Evolutionary conservation across 2,329 filamentous ascomycete species (phyloP).

Genomic region (Bipolaris oryzae): DNA sequence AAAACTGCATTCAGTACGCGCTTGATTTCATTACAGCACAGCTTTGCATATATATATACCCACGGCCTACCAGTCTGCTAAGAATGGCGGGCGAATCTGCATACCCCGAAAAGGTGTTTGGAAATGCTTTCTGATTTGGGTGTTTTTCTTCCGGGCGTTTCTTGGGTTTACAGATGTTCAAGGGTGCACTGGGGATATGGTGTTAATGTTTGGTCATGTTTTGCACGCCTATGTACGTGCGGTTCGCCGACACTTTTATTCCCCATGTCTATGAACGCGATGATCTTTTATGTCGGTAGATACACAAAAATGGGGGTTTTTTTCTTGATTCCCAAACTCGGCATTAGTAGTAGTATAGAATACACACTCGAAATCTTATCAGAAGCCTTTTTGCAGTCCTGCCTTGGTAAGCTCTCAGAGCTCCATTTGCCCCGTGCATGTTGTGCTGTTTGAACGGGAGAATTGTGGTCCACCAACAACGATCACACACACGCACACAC

Average conservation of each 20-base stretch:
- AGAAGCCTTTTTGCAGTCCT: not conserved
- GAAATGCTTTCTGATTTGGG: slow-evolving; percentile 6
- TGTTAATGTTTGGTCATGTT: slow-evolving; percentile 13
- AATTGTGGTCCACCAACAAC: not conserved
- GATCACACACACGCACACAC: not conserved
- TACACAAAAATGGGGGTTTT: slow-evolving; percentile 24
- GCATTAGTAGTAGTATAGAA: slow-evolving; percentile 8
- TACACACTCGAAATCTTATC: slow-evolving; percentile 1
- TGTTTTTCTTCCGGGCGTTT: slow-evolving; percentile 10
- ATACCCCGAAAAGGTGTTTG: slow-evolving; percentile 28
- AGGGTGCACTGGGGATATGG: slow-evolving; percentile 21
- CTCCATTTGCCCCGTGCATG: not conserved
- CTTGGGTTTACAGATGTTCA: slow-evolving; percentile 1
- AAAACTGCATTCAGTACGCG: slow-evolving; percentile 15
- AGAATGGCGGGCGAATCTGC: slow-evolving; percentile 22
- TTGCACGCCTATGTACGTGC: slow-evolving; percentile 5
- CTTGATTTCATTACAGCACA: slow-evolving; percentile 21
- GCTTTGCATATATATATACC: slow-evolving; percentile 29
- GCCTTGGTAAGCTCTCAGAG: not conserved
- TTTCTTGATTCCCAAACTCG: slow-evolving; percentile 5
- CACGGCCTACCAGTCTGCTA: slow-evolving; percentile 18
- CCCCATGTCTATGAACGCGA: slow-evolving; percentile 21
- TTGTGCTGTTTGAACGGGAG: not conserved
- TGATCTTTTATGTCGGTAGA: slow-evolving; percentile 19
- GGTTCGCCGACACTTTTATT: slow-evolving; percentile 3